These are phyloP conservation scores for Cordyceps javanica DNA, from an alignment of 2,329 filamentous ascomycete species.

Conservation along the genomic window DNA sequence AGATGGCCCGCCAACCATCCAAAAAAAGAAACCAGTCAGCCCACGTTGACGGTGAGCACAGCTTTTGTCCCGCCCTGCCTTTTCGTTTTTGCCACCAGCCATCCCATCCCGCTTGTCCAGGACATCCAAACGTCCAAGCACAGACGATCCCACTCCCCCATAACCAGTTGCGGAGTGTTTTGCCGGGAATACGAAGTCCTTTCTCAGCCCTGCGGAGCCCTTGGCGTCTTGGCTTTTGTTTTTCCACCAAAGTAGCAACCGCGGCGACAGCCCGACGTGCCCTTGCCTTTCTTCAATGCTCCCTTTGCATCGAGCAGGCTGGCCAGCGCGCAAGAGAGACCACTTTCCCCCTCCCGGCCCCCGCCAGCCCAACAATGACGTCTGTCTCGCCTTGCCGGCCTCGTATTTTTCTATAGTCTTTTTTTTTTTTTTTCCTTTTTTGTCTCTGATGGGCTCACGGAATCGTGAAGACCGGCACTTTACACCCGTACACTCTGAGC, in stretches of 20 bases:
- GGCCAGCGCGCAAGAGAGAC: background rate
- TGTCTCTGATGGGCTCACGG: too few relatives aligned
- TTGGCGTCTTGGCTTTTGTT: constrained; percentile 1
- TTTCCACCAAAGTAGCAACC: background rate
- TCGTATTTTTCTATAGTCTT: constrained; percentile 4
- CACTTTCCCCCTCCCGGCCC: too few relatives aligned
- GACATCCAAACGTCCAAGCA: background rate
- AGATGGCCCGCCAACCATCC: background rate
- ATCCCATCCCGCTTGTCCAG: background rate
- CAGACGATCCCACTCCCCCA: background rate
- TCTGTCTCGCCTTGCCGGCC: constrained; percentile 1
- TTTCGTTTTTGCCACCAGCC: background rate
- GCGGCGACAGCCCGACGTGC: background rate
- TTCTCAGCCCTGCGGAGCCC: constrained; percentile 5
- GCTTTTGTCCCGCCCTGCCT: background rate
- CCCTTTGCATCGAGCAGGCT: background rate
- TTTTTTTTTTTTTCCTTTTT: too few relatives aligned
- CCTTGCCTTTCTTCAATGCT: background rate
- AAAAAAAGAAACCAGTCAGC: background rate
- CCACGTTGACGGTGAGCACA: background rate
- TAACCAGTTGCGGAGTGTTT: too few relatives aligned
- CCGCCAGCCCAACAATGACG: too few relatives aligned
- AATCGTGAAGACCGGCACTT: background rate
- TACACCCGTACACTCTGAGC: background rate
- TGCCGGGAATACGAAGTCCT: constrained; percentile 8